Evolutionary conservation across 805 yeast genomes (phyloP).

Genomic region (Pichia nanzhaoensis): DNA sequence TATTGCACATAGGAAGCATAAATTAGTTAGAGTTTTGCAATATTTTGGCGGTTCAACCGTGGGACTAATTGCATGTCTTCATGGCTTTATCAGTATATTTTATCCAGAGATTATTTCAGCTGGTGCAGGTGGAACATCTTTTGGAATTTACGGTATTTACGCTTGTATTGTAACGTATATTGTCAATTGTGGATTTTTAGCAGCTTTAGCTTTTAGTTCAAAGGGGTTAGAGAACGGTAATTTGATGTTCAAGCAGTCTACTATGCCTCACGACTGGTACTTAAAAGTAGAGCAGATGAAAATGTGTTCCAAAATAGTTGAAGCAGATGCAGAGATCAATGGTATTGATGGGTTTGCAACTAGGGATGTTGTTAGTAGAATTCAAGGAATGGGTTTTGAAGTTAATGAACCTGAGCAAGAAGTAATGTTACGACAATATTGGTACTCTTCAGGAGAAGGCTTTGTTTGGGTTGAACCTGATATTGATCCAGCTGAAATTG

Average conservation of each 20-base stretch:
- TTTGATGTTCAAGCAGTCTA: conserved; percentile 58
- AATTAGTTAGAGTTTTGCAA: conserved; percentile 28
- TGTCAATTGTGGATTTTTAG: conserved; percentile 41
- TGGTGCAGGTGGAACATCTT: conserved; percentile 28
- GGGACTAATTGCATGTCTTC: conserved; percentile 39
- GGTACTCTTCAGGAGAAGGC: conserved; percentile 83
- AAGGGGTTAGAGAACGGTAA: conserved; percentile 45
- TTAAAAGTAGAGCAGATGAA: conserved; percentile 60
- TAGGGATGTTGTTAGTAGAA: conserved; percentile 23
- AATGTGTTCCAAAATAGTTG: conserved; percentile 58
- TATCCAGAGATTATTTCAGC: conserved; percentile 25
- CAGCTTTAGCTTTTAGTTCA: conserved; percentile 36
- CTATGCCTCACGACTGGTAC: conserved; percentile 57
- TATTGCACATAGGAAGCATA: conserved; percentile 28
- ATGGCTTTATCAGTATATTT: conserved; percentile 38
- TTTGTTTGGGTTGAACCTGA: conserved; percentile 89
- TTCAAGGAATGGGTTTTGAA: conserved; percentile 33
- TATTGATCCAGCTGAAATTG: conserved; percentile 74
- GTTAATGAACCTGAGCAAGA: conserved; percentile 58
- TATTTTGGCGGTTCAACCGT: conserved; percentile 38
- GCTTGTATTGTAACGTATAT: conserved; percentile 45
- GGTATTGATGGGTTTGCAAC: conserved; percentile 39
- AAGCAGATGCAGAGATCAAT: conserved; percentile 51
- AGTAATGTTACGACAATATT: conserved; percentile 66
- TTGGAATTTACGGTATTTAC: conserved; percentile 35